Base-by-base conservation (phyloP, 441 rosid species). In the Pelargonium citronellum region DNA sequence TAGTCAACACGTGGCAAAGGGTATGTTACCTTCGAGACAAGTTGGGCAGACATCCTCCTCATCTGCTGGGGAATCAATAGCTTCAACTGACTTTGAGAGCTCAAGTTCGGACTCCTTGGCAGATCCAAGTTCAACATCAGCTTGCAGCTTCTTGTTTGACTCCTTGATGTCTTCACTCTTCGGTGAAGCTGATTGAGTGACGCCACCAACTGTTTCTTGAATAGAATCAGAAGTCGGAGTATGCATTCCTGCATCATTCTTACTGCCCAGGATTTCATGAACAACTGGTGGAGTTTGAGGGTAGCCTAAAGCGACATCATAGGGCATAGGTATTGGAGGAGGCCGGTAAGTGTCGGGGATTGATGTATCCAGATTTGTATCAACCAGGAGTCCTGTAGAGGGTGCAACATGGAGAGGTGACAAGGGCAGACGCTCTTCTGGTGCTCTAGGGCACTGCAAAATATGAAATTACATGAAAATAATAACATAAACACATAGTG, bases 41-140 rank as follows among this genome's bases (percentile, higher is more conserved):
- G 81, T 94, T 55, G 98, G 98, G 72, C 98, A 94, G 53, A 78
- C 83, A 74, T 87, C 96, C 78, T 87, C 95, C 78, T 87, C 95
- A 75, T 86, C 93, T n/a, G 70, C 64, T 51, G 78, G 74, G 34
- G 80, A 69, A 61, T 78, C 78, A 69, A 81, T 55, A 49, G 74
- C 67, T 76, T 85, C 71, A 67, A 72, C 78, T n/a, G 83, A 55
- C 78, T 90, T 91, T 12, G 87, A 78, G 22, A 84, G 78, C 70
- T 88, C 87, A 20, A 83, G 73, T 73, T 88, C 91, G 57, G 77
- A 47, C 78, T 84, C 91, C 72, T 86, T 86, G 39, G 70, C 68
- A 43, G 83, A 77, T 80, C 79, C 86, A 57, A 83, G 74, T 74
- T 84, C 93, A 60, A 79, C 71, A 73, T 80, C 73, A 16, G 84